Conservation (phyloP, 2,329 filamentous ascomycete species). For the Beauveria sp. region DNA sequence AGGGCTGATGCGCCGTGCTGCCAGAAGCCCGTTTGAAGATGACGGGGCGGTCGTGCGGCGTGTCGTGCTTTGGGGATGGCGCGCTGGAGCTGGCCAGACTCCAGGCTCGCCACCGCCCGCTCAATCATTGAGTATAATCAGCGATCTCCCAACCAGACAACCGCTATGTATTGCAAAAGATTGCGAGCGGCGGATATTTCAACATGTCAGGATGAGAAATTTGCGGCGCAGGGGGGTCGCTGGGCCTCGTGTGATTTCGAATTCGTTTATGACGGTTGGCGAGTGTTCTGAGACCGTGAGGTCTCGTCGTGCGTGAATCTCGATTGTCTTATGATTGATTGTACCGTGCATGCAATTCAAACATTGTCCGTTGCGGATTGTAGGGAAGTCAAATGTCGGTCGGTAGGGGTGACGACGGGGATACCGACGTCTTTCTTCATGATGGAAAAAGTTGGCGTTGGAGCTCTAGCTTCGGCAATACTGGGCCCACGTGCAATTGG, state of each 20-base stretch:
- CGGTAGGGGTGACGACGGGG: not conserved
- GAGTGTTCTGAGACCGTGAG: not conserved
- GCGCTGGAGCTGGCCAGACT: slow-evolving; percentile 48
- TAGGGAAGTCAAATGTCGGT: not conserved
- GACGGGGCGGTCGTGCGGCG: slow-evolving; percentile 32
- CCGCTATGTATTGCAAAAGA: not conserved
- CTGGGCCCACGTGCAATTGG: slow-evolving; percentile 6
- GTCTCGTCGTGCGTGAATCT: not conserved
- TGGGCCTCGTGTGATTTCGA: not conserved
- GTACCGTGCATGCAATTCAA: not conserved
- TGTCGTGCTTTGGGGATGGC: slow-evolving; percentile 34
- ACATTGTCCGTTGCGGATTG: not conserved
- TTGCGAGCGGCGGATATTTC: not conserved
- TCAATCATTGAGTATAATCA: slow-evolving; percentile 42
- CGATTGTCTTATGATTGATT: not conserved
- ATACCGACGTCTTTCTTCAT: not conserved
- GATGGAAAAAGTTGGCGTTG: slow-evolving; percentile 10
- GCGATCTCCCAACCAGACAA: not conserved
- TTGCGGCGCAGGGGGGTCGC: not conserved
- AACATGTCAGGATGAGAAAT: not conserved
- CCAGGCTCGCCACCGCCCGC: slow-evolving; percentile 47
- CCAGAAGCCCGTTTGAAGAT: slow-evolving; percentile 45
- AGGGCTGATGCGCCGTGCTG: slow-evolving; percentile 44
- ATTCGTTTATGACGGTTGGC: not conserved
- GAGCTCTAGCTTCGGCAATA: slow-evolving; percentile 9